phyloP scores from a whole-genome alignment of 2,329 filamentous ascomycete genomes.

The Sarocladium brachiariae region DNA sequence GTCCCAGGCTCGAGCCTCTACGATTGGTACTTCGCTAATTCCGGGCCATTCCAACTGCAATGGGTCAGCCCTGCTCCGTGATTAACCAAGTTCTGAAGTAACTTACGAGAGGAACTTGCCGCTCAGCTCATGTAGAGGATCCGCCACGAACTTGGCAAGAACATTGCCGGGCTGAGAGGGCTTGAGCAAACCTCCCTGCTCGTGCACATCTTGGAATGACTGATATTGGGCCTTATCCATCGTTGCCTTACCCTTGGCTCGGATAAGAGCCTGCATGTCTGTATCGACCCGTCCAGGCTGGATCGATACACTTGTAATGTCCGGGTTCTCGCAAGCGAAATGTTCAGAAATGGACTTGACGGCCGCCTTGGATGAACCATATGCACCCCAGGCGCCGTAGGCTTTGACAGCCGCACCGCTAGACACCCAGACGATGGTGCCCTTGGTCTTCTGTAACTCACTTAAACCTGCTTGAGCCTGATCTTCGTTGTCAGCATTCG shows the following conservation, averaged over 20 bases:
- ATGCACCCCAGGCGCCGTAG: constrained; percentile 70
- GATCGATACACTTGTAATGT: constrained; percentile 65
- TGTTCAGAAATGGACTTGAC: constrained; percentile 73
- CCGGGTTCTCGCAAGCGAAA: constrained; percentile 68
- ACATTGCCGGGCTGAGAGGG: constrained; percentile 82
- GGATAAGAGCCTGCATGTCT: constrained; percentile 79
- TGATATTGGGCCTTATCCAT: constrained; percentile 55
- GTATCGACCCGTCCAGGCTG: constrained; percentile 81
- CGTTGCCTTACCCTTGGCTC: constrained; percentile 47
- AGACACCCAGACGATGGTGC: constrained; percentile 70
- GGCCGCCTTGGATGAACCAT: constrained; percentile 77
- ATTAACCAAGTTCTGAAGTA: background rate
- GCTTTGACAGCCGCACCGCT: constrained; percentile 65
- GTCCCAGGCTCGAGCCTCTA: constrained; percentile 14
- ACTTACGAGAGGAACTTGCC: constrained; percentile 68
- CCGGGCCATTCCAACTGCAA: constrained; percentile 32
- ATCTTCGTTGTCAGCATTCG: background rate
- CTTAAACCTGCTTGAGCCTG: constrained; percentile 66
- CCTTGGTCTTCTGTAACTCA: constrained; percentile 59
- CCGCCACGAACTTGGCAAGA: constrained; percentile 70
- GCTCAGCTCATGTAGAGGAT: constrained; percentile 59
- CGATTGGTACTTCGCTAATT: constrained; percentile 47
- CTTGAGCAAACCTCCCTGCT: constrained; percentile 64
- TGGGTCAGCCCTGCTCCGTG: constrained; percentile 14
- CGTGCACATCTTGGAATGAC: constrained; percentile 62